phyloP scores from a whole-genome alignment of 1,139 yeast species.

The Yamadazyma atlantica region DNA sequence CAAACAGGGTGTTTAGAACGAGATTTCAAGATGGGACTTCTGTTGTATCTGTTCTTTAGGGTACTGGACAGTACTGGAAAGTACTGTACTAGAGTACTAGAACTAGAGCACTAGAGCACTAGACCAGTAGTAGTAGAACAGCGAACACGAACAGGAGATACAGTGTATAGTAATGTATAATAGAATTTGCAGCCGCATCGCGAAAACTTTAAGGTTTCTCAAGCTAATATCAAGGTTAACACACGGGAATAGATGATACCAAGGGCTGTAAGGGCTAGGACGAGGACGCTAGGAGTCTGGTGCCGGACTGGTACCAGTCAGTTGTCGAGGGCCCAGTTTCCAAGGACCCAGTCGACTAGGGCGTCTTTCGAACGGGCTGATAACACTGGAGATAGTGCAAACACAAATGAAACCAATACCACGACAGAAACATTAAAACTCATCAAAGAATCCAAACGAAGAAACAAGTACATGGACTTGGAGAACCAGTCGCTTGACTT shows the following conservation, averaged over 20 bases:
- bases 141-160: no score
- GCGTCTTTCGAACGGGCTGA: no score
- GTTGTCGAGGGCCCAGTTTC: background rate
- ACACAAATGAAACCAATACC: background rate
- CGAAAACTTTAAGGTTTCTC: no score
- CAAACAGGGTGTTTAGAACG: conserved; percentile 89
- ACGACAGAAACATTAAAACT: no score
- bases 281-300: background rate
- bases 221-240: background rate
- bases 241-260: background rate
- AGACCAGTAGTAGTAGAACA: no score
- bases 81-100: background rate
- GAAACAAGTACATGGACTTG: conserved; percentile 10
- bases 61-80: background rate
- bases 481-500: conserved; percentile 14
- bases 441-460: background rate
- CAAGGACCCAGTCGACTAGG: no score
- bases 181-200: no score
- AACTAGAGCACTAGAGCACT: background rate
- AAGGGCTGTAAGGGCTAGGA: background rate
- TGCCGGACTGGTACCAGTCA: background rate
- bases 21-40: conserved; percentile 97
- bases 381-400: background rate
- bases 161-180: no score
- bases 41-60: conserved; percentile 59